Evolutionary conservation across 2,329 filamentous ascomycete genomes (phyloP), one percentile per base, ranked within the genome.

Genomic region (Tricladium varicosporioides): DNA sequence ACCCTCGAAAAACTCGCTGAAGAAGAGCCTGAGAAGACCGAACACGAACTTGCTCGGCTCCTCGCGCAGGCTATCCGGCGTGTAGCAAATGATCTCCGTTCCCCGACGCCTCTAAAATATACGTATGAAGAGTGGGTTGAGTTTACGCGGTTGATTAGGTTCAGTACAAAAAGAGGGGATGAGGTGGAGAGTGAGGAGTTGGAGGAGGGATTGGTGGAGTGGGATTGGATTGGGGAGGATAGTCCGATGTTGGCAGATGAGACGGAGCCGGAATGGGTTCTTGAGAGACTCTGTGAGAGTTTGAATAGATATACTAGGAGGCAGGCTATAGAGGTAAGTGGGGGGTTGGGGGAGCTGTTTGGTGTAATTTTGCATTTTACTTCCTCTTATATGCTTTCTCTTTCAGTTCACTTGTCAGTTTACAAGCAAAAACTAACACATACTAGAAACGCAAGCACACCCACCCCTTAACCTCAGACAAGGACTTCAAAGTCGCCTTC

Each of bases 221-320:
- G 86, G 86, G 86, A 89, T 66, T 90, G 87, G 87, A 83, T 90
- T 54, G 85, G 86, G 0, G 80, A 87, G 62, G 78, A 83, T 56
- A 87, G 84, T 65, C 87, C 87, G 0, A 82, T 90, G 79, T 73
- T 89, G 65, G 80, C 82, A 2, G 79, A 80, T 47, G 73, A 82
- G 59, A 80, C 75, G 5, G 87, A 90, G 71, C 77, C 84, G 0
- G 84, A 88, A 68, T 89, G 86, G 81, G 73, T 89, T 54, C 72
- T 90, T 1, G 81, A 87, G 67, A 76, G 84, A 33, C 71, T 89
- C 11, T 85, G 83, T 66, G 85, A 88, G 70, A 87, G 84, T 67
- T 69, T 90, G 66, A 70, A 71, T 59, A 61, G 73, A 16, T 75
- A 74, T 58, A 71, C 68, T 8, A 64, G 64, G 54, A 63, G 60